phyloP scores from a whole-genome alignment of 345 rosid genomes.

The Populus simonii region DNA sequence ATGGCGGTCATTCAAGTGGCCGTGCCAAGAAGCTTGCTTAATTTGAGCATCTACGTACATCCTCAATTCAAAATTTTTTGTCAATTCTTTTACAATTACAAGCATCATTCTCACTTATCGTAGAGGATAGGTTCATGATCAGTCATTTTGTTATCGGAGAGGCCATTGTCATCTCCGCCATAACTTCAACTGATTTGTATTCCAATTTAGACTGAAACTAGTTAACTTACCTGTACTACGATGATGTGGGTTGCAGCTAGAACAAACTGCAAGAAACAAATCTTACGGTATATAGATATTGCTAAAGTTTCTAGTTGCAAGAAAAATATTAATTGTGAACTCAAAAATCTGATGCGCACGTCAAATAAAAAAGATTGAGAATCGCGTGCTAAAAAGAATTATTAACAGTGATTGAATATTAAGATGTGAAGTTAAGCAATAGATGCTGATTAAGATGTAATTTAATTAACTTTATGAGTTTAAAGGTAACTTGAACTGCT shows the following conservation, averaged over 20 bases:
- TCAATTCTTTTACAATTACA: conserved; percentile 31
- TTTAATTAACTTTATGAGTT: too few relatives aligned
- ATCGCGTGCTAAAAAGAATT: too few relatives aligned
- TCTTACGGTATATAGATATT: background rate
- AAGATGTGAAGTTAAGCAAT: too few relatives aligned
- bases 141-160: conserved; percentile 28
- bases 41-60: conserved; percentile 20
- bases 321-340: too few relatives aligned
- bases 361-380: too few relatives aligned
- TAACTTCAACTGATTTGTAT: conserved; percentile 18
- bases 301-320: background rate
- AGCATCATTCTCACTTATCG: conserved; percentile 30
- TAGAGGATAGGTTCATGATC: conserved; percentile 18
- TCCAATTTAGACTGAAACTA: conserved; percentile 2
- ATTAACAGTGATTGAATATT: too few relatives aligned
- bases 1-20: conserved; percentile 68
- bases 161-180: conserved; percentile 40
- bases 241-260: too few relatives aligned
- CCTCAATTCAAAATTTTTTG: conserved; percentile 6
- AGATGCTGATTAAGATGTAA: too few relatives aligned
- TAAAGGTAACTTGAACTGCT: too few relatives aligned
- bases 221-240: too few relatives aligned
- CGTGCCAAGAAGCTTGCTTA: conserved; percentile 96
- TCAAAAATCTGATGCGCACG: too few relatives aligned
- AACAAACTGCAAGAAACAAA: too few relatives aligned